Evolutionary conservation across 1,284 basidiomycete species (phyloP), one percentile per base, ranked within the genome.

Genomic region (Ceratobasidium sp.): DNA sequence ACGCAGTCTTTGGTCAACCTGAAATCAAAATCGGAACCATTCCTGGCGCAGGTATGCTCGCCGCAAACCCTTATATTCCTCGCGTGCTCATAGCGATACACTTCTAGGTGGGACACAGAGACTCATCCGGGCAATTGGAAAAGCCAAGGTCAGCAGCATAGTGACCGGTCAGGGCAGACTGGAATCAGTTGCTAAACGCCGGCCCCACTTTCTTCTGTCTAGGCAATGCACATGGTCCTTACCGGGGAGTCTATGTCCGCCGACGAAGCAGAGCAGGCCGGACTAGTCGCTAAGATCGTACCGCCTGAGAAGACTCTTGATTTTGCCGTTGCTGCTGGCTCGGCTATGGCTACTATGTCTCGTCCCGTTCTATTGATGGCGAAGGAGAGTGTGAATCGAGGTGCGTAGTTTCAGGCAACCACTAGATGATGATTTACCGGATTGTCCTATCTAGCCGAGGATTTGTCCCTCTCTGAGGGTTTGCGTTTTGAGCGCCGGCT

Each of bases 11-110:
- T 76, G 88, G 87, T 55, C 89, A 90, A 77, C 89, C 89, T 41
- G 89, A 91, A 78, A 88, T 90, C 81, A 90, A 87, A 76, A 85
- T 91, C 61, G 89, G 89, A 73, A 89, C 89, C 66, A 90, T 91
- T 75, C 89, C 89, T 28, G 87, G 88, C 8, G 86, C 85, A 18
- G 87, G 59, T 62, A 44, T 7, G 59, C 47, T 21, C 58, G 41
- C 23, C n/a, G 4, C 11, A 26, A 16, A 46, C 44, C 23, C 16
- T 13, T 23, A n/a, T 26, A 14, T 38, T 38, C 9, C 41, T 23
- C 7, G 21, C 18, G 21, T 38, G 23, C 21, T 43, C 30, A 38
- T 21, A 44, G 7, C 6, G 6, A n/a, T 23, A 5, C 49, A 5
- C 47, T 13, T 62, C 47, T 28, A 67, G 67, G 87, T 28, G 87